Evolutionary conservation across 2,329 filamentous ascomycete species (phyloP), one percentile per base, ranked within the genome.

Genomic region (Phialophora chinensis): DNA sequence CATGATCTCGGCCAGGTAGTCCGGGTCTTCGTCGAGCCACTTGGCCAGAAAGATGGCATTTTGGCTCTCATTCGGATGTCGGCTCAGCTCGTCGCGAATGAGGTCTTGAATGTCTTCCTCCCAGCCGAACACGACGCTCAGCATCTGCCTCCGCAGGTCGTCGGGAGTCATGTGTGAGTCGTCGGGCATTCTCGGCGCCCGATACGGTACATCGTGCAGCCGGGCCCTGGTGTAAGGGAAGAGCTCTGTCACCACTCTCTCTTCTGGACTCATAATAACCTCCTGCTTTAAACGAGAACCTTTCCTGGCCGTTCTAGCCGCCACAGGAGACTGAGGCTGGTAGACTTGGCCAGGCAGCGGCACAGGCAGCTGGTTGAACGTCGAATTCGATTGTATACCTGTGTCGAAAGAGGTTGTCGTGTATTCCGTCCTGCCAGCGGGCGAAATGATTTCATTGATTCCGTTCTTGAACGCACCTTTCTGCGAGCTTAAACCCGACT

Each of bases 111-210:
- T 88, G 72, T 96, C 92, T 63, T 89, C 89, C 60, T 94, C 89
- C 93, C 95, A 99, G 2, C 95, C 95, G 77, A 99, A 99, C 1
- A 99, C 93, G 5, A 93, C 90, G 72, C 86, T 91, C 4, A 99
- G 85, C 93, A 99, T 97, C 77, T 97, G 93, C 55, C 86, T 86
- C 56, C 94, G 88, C 53, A 97, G 84, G 71, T 96, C 90, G 72
- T 97, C 90, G 8, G 87, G 79, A 6, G 90, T 91, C 27, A 92
- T 79, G 31, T 84, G 85, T 2, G 81, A 78, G 63, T 87, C 84
- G 70, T 90, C 85, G 14, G 83, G 73, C 0, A 83, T 79, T 14
- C 88, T 84, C 0, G 89, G 87, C 56, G 90, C 87, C 73, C 90
- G 89, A 75, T 96, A 96, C 0, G 91, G 89, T 3, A 97, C 87